A percentile compares a stretch with the other conserved stretches of the same genome.
Evolutionary conservation across 805 yeast species (phyloP).

Genomic region (Debaryomyces castellii): DNA sequence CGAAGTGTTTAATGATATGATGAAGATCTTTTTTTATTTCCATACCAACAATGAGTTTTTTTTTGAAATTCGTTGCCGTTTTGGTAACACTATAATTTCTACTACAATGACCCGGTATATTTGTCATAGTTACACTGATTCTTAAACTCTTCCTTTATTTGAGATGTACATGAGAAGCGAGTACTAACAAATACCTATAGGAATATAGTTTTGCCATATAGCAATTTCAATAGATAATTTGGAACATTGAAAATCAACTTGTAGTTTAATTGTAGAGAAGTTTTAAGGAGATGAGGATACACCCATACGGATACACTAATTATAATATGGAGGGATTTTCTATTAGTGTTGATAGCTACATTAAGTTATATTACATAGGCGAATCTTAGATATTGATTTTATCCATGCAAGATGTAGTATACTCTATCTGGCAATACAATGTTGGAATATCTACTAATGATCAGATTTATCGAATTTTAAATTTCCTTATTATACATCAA

Average conservation of each 20-base stretch:
- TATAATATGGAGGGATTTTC: too few relatives aligned
- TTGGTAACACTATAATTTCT: slow-evolving; percentile 45
- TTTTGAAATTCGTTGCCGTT: slow-evolving; percentile 43
- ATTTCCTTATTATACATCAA: slow-evolving; percentile 19
- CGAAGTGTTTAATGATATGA: slow-evolving; percentile 18
- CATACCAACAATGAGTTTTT: slow-evolving; percentile 39
- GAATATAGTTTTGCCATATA: neutral
- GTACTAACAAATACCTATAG: slow-evolving; percentile 1
- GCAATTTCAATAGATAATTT: neutral
- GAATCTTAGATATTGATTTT: too few relatives aligned
- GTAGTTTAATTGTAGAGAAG: too few relatives aligned
- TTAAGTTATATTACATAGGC: too few relatives aligned
- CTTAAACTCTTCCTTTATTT: neutral
- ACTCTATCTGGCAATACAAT: too few relatives aligned
- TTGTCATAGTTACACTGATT: slow-evolving; percentile 90
- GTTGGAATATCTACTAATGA: neutral
- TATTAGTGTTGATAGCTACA: too few relatives aligned
- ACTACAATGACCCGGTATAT: slow-evolving; percentile 63
- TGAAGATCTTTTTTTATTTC: slow-evolving; percentile 33
- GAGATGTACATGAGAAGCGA: neutral
- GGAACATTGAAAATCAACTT: too few relatives aligned
- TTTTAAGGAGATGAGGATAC: too few relatives aligned
- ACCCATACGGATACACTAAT: too few relatives aligned
- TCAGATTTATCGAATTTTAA: slow-evolving; percentile 3
- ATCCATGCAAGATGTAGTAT: too few relatives aligned